Evolutionary conservation across 768 basidiomycete genomes (phyloP).

Genomic region (Kockovaella imperatae): DNA sequence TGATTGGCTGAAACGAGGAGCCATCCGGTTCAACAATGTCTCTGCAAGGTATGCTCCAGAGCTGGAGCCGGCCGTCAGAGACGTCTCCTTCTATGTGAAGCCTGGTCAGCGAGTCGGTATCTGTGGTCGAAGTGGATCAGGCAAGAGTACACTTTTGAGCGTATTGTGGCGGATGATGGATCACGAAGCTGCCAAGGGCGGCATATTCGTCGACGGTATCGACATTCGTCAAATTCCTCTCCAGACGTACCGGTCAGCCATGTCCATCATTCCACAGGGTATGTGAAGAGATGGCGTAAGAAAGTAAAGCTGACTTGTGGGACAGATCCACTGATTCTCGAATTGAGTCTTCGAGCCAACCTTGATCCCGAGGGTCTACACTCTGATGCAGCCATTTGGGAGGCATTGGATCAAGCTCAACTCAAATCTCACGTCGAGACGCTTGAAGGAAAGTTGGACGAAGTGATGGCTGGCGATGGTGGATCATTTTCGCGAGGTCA

Average conservation of each 20-base stretch:
- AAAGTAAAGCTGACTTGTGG: not conserved
- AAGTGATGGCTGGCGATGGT: slow-evolving; percentile 12
- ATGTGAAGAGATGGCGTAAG: slow-evolving; percentile 3
- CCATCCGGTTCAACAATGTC: slow-evolving; percentile 9
- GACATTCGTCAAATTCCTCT: slow-evolving; percentile 13
- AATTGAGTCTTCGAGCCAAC: slow-evolving; percentile 19
- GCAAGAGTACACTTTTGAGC: slow-evolving; percentile 22
- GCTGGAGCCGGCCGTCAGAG: slow-evolving; percentile 10
- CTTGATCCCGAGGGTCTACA: slow-evolving; percentile 18
- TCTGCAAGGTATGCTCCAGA: slow-evolving; percentile 12
- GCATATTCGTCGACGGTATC: slow-evolving; percentile 16
- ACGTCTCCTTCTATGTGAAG: slow-evolving; percentile 9
- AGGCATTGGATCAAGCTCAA: slow-evolving; percentile 10
- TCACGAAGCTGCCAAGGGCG: slow-evolving; percentile 3
- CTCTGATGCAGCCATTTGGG: slow-evolving; percentile 22
- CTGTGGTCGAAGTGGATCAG: slow-evolving; percentile 24
- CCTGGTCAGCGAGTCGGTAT: slow-evolving; percentile 24
- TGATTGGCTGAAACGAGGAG: slow-evolving; percentile 12
- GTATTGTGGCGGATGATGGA: slow-evolving; percentile 25
- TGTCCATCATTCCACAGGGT: slow-evolving; percentile 15
- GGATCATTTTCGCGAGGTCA: slow-evolving; percentile 24
- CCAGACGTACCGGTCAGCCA: slow-evolving; percentile 7
- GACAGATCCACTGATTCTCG: slow-evolving; percentile 12
- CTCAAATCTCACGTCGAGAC: slow-evolving; percentile 8
- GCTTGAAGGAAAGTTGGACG: slow-evolving; percentile 15